Evolutionary conservation across 2,329 filamentous ascomycete genomes (phyloP).

Genomic region (Fusarium scirpi): DNA sequence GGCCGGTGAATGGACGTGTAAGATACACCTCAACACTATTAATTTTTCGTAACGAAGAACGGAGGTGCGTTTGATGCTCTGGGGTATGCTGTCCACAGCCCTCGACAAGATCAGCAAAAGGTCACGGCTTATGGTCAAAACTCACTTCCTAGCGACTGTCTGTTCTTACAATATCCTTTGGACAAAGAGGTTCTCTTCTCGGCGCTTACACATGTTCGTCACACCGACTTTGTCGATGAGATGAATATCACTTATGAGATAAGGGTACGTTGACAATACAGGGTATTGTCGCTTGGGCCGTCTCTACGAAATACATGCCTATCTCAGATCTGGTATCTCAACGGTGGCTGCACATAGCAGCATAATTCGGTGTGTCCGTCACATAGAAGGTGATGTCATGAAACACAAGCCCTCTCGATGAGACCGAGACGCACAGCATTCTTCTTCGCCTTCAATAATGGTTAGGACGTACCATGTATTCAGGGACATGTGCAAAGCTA

Average conservation of each 20-base stretch:
- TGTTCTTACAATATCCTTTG: neutral
- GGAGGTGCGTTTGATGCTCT: neutral
- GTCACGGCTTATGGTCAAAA: neutral
- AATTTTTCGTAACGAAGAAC: neutral
- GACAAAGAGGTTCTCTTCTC: neutral
- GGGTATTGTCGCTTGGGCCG: neutral
- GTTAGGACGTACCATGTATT: neutral
- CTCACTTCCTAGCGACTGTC: neutral
- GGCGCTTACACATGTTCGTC: slow-evolving; percentile 2
- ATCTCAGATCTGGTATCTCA: neutral
- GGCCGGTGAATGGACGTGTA: neutral
- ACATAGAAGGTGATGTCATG: neutral
- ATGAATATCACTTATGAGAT: neutral
- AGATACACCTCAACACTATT: neutral
- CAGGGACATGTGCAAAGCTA: neutral
- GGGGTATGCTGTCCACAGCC: neutral
- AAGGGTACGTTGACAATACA: neutral
- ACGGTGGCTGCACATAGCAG: slow-evolving; percentile 3
- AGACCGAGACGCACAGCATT: neutral
- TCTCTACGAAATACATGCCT: neutral
- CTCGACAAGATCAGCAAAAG: neutral
- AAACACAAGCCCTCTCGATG: neutral
- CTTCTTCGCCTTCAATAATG: neutral
- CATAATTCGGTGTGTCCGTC: neutral
- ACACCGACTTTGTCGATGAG: slow-evolving; percentile 7